Base-by-base conservation (phyloP, 2,329 filamentous ascomycete species). In the Phialophora macrospora region DNA sequence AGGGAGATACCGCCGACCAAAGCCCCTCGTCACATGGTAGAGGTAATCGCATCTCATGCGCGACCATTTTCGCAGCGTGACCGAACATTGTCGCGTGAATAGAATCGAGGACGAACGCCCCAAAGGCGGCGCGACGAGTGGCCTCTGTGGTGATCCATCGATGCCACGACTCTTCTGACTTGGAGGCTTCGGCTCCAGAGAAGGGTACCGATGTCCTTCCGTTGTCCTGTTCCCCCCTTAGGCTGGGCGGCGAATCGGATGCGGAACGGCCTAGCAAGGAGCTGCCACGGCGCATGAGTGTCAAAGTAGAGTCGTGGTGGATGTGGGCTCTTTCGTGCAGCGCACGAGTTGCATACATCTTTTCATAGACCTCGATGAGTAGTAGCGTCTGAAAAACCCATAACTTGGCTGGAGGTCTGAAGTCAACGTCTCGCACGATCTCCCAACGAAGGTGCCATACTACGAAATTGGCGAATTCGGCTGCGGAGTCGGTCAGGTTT, bases 11-110 rank as follows among this genome's bases (percentile, higher is more conserved):
- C 4, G 95, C 95, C 63, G 90, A 91, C 95, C 95, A 99, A 11
- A 98, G 80, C 3, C 90, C 87, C 75, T 98, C 95, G 71, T 98
- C 93, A 74, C 94, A 98, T 0, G 95, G 95, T 51, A 99, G 79
- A 0, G 93, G 92, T 8, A 98, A 83, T 57, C 92, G 88, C 86
- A 99, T 92, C 77, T 98, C 95, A 73, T 98, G 93, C 2, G 93
- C 93, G 7, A 96, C 93, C 94, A 98, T 97, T 51, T 96, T 93
- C 0, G 92, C 94, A 2, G 93, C 95, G 77, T 98, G 95, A 0
- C 94, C 95, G 77, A 98, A 98, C 90, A 99, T 97, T 30, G 93
- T 97, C 0, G 93, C 93, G 77, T 99, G 95, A 1, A 93, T 96
- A 4, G 93, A 96, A 76, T 99, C 95, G 70, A 98, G 89, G 51